Evolutionary conservation across 2,329 filamentous ascomycete genomes (phyloP).

Genomic region (Epichloe brachyelytri): DNA sequence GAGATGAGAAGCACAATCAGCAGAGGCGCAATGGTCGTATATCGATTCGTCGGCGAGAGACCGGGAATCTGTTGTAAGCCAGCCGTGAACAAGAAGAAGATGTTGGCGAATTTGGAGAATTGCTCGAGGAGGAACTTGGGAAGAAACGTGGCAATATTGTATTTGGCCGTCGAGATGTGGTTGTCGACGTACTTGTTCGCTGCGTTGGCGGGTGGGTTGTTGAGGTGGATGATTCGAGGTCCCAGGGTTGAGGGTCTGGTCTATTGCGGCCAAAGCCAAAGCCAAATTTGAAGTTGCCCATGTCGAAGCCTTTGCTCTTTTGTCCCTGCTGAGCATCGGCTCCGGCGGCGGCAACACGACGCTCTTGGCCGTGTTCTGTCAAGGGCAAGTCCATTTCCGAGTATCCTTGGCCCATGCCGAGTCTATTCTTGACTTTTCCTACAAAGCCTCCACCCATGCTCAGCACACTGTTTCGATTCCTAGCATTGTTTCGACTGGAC

Average conservation of each 20-base stretch:
- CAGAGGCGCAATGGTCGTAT: conserved; percentile 93
- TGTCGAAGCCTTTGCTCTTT: conserved; percentile 47
- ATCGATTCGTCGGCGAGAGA: conserved; percentile 87
- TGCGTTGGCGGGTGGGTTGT: conserved; percentile 87
- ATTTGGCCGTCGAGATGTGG: conserved; percentile 94
- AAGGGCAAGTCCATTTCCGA: conserved; percentile 97
- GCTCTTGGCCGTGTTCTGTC: conserved; percentile 54
- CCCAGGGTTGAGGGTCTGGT: conserved; percentile 78
- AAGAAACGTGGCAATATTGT: conserved; percentile 84
- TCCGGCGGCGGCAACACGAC: conserved; percentile 27
- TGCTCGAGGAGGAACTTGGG: conserved; percentile 97
- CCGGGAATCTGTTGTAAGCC: conserved; percentile 88
- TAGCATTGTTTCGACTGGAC: conserved; percentile 36
- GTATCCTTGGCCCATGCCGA: conserved; percentile 80
- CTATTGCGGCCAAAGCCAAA: conserved; percentile 59
- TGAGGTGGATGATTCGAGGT: conserved; percentile 85
- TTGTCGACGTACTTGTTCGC: conserved; percentile 89
- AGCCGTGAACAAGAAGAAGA: conserved; percentile 98
- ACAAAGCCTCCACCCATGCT: conserved; percentile 76
- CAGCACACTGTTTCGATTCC: conserved; percentile 79
- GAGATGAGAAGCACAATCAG: conserved; percentile 86
- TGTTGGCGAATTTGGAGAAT: conserved; percentile 97
- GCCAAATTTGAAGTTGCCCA: conserved; percentile 80
- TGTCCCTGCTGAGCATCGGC: conserved; percentile 27
- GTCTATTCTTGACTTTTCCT: conserved; percentile 75